A percentile compares a stretch with the other conserved stretches of the same genome.
Evolutionary conservation across 2,329 filamentous ascomycete genomes (phyloP).

Genomic region (Lasiodiplodia hormozganensis): DNA sequence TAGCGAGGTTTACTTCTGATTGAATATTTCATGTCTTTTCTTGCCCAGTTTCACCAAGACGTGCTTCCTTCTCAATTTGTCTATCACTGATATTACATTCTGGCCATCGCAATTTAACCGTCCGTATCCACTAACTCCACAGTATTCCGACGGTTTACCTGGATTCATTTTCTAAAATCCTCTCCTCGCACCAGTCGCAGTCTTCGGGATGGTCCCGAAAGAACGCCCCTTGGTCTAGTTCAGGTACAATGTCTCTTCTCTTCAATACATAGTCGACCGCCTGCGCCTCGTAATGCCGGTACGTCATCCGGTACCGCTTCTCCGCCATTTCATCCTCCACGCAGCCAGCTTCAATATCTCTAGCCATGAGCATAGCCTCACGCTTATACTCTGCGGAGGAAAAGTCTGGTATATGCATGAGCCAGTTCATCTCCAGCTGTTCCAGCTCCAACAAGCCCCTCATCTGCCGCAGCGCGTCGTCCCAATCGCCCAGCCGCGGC

Average conservation of each 20-base stretch:
- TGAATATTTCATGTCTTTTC: not conserved
- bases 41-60: not conserved
- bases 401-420: not conserved
- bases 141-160: no score
- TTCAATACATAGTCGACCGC: not conserved
- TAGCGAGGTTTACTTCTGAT: not conserved
- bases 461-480: not conserved
- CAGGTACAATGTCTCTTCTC: not conserved
- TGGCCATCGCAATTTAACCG: no score
- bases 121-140: not conserved
- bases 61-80: not conserved
- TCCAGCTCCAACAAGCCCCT: not conserved
- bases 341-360: not conserved
- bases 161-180: not conserved
- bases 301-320: not conserved
- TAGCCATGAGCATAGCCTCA: not conserved
- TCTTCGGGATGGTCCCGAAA: not conserved
- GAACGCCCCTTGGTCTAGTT: not conserved
- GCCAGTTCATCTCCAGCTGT: not conserved
- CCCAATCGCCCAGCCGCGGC: constrained; percentile 12
- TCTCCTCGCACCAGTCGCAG: constrained; percentile 6
- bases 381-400: no score
- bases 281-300: constrained; percentile 11
- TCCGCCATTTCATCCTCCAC: not conserved
- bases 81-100: not conserved